Evolutionary conservation across 2,329 filamentous ascomycete species (phyloP), one percentile per base, ranked within the genome.

Genomic region (Fusarium sp.): DNA sequence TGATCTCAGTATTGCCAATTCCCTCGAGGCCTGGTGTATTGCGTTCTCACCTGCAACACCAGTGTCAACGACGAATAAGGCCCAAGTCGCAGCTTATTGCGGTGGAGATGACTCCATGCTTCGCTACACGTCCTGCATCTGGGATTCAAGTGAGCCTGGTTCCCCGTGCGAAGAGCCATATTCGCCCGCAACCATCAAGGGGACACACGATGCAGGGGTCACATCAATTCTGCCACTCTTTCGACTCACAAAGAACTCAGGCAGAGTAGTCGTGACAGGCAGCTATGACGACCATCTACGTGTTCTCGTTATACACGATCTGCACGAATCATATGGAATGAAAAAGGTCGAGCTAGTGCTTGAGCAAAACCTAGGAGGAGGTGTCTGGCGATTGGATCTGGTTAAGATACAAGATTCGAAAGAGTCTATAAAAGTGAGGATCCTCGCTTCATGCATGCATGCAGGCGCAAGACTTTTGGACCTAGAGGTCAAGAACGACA

Each of bases 401-500:
- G 82, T 94, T 15, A 78, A 81, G 6, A 59, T 80, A 24, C 76
- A 72, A 24, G 68, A 69, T 24, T 74, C 59, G n/a, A 69, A 52
- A 10, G 82, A 80, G 63, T 67, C 49, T 15, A 80, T 78, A 71
- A 79, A 80, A 54, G 66, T 83, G 35, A 80, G 87, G 49, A 83
- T 97, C n/a, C 84, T 98, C 45, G 95, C 92, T 22, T 97, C 94
- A 51, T 98, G 96, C 79, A 98, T 98, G 96, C 93, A 98, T 84
- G 94, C 93, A 6, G 96, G 96, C 2, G 87, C 90, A 15, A 89
- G 92, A 61, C 83, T 98, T n/a, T 78, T 92, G 12, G 83, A 86
- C 44, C 77, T 90, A 24, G 69, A 75, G 15, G 80, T 83, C 33
- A 79, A 80, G 3, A 77, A 82, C 3, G 82, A 70, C 68, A 83